Base-by-base conservation (phyloP, 371 early-diverging fungal species). In the Dichotomocladium elegans region DNA sequence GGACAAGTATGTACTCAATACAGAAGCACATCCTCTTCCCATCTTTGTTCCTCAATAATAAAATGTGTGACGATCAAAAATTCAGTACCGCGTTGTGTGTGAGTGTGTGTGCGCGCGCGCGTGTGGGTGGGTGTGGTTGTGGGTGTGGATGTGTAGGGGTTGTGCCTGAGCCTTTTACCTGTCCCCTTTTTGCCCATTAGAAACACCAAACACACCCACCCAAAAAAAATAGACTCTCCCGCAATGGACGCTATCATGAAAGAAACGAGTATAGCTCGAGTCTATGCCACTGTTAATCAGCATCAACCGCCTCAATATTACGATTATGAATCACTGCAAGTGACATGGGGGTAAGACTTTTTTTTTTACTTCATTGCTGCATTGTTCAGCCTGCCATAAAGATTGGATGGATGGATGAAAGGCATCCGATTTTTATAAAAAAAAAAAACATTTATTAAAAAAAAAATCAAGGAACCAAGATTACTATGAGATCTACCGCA, bases 401-500 rank as follows among this genome's bases (percentile, higher is more conserved):
- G n/a, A n/a, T n/a, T n/a, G n/a, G n/a, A n/a, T n/a, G n/a, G n/a
- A n/a, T n/a, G n/a, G n/a, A n/a, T n/a, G n/a, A n/a, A n/a, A n/a
- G n/a, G n/a, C n/a, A n/a, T n/a, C n/a, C n/a, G n/a, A n/a, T n/a
- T n/a, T n/a, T n/a, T 44, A 12, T 44, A n/a, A 5, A n/a, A n/a
- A n/a, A n/a, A n/a, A n/a, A n/a, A n/a, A n/a, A n/a, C 14, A 35
- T 21, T 30, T 17, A 14, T 51, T 51, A 14, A 31, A 22, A 4
- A 31, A 30, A 2, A 35, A 12, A 37, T n/a, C 2, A 11, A 55
- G 56, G 12, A 29, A 41, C 19, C 96, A 94, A 73, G 97, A 97
- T 56, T 91, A 92, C 69, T 99, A 99, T 74, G 96, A 96, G 73
- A 97, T 99, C 51, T 83, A 91, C 41, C 85, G 91, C 56, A 96